These are phyloP conservation scores for Galium porrigens DNA, from an alignment of 305 asterid species.

Conservation along the genomic window DNA sequence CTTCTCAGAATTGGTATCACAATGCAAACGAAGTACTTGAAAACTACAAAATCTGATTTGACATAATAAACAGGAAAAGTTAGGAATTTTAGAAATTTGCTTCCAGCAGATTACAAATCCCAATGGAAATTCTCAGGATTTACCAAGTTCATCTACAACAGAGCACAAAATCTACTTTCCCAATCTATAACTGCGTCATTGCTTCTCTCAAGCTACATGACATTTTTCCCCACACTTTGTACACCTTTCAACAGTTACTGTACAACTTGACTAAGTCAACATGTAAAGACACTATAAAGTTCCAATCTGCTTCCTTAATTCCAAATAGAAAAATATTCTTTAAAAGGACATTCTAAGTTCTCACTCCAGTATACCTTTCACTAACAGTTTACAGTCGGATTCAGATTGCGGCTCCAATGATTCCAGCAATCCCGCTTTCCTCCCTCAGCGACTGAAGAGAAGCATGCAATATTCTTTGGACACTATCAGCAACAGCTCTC, in stretches of 20 bases:
- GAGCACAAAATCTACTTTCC: neutral
- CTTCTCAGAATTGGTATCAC: too few species aligned
- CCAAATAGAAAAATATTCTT: neutral
- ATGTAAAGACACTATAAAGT: slow-evolving; percentile 3
- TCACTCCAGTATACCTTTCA: neutral
- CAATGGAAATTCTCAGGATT: neutral
- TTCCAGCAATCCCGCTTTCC: slow-evolving; percentile 32
- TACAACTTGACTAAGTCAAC: slow-evolving; percentile 9
- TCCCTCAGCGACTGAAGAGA: slow-evolving; percentile 80
- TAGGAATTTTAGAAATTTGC: neutral
- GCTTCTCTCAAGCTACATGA: neutral
- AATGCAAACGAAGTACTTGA: neutral
- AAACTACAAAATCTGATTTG: neutral
- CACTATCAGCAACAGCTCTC: slow-evolving; percentile 68
- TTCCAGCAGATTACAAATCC: slow-evolving; percentile 6
- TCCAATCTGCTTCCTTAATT: slow-evolving; percentile 5
- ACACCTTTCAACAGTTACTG: slow-evolving; percentile 8
- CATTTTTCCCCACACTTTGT: slow-evolving; percentile 1
- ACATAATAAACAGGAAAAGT: neutral
- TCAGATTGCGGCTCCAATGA: slow-evolving; percentile 12
- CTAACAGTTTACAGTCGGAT: neutral
- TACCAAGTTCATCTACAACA: neutral
- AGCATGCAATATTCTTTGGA: slow-evolving; percentile 61
- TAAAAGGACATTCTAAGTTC: neutral
- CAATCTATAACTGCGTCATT: neutral